Evolutionary conservation across 2,329 filamentous ascomycete genomes (phyloP).

Genomic region (Talaromyces sp.): DNA sequence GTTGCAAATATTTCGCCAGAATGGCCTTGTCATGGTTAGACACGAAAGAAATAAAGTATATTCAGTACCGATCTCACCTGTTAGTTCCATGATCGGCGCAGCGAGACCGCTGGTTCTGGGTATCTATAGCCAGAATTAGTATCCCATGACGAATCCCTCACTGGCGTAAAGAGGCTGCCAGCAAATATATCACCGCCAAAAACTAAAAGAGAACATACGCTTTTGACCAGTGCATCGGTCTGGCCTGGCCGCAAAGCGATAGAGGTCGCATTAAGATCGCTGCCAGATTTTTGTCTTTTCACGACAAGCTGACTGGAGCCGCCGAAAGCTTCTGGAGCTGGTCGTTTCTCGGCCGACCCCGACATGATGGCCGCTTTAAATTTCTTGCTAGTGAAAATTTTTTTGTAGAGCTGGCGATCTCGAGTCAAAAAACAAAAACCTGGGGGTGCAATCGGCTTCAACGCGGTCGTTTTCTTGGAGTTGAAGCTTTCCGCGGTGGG

Average conservation of each 20-base stretch:
- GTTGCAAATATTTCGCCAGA: conserved; percentile 82
- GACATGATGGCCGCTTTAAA: conserved; percentile 56
- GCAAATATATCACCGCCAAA: background rate
- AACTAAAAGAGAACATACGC: conserved; percentile 45
- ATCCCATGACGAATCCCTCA: background rate
- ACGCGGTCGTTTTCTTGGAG: background rate
- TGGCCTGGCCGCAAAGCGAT: conserved; percentile 51
- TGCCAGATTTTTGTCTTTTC: conserved; percentile 77
- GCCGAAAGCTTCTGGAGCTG: conserved; percentile 76
- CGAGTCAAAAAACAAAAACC: background rate
- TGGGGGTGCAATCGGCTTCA: background rate
- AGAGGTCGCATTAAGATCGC: conserved; percentile 52
- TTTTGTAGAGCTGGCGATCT: background rate
- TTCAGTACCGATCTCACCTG: conserved; percentile 53
- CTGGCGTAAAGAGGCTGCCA: background rate
- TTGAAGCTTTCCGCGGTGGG: background rate
- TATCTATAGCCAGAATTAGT: conserved; percentile 46
- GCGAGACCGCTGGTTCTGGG: conserved; percentile 76
- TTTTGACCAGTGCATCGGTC: conserved; percentile 60
- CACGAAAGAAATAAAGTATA: background rate
- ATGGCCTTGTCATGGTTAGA: conserved; percentile 41
- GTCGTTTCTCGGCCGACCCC: conserved; percentile 84
- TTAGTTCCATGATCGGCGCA: conserved; percentile 89
- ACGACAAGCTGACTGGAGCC: conserved; percentile 69
- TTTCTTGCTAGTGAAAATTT: background rate